Percentiles rank a stretch among this genome's conserved stretches.
phyloP scores from a whole-genome alignment of 305 asterid genomes.

The Solanum hybrid region DNA sequence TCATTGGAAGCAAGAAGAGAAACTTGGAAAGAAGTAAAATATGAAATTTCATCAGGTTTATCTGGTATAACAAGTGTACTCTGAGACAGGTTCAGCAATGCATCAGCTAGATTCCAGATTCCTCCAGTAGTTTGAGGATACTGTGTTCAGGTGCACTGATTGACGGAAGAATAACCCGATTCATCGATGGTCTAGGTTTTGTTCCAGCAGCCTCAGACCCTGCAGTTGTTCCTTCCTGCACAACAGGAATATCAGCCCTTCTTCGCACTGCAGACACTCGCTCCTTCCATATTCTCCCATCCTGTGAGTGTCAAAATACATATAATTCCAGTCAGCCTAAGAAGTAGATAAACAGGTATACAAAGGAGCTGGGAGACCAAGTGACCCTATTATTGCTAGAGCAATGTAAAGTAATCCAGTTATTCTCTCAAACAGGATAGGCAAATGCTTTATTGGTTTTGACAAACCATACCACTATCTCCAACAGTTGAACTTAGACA shows the following conservation, averaged over 20 bases:
- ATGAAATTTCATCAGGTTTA: neutral
- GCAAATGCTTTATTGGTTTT: neutral
- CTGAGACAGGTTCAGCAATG: neutral
- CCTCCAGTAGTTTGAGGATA: conserved; percentile 65
- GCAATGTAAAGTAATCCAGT: neutral
- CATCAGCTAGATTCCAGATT: conserved; percentile 43
- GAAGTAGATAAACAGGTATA: neutral
- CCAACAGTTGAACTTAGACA: neutral
- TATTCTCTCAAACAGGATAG: neutral
- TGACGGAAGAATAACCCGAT: conserved; percentile 63
- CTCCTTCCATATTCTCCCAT: conserved; percentile 87
- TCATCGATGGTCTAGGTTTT: conserved; percentile 36
- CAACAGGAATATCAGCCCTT: conserved; percentile 37
- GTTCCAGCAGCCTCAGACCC: conserved; percentile 33
- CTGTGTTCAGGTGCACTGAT: conserved; percentile 70
- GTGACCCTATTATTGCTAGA: neutral
- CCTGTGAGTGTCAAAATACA: conserved; percentile 27
- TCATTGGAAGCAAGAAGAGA: neutral
- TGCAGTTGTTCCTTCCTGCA: conserved; percentile 28
- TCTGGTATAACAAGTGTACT: conserved; percentile 4
- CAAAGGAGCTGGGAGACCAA: neutral
- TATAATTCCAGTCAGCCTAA: neutral
- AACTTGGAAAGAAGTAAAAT: neutral
- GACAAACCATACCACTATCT: neutral
- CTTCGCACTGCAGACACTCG: conserved; percentile 49